Evolutionary conservation across 495 filamentous ascomycete genomes (phyloP).

Genomic region (Aspergillus carlsbadensis): DNA sequence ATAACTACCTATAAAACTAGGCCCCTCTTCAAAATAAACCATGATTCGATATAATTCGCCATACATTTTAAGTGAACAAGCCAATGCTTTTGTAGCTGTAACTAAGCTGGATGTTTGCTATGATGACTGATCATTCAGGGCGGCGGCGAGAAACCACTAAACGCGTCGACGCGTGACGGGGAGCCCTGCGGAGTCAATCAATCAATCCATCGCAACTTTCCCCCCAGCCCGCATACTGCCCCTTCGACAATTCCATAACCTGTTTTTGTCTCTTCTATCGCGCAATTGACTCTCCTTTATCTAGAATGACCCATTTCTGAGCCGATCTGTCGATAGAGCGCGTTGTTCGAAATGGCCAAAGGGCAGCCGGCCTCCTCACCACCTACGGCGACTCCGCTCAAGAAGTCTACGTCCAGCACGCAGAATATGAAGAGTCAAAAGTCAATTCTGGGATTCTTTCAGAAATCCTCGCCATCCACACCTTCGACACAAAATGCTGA

Average conservation of each 20-base stretch:
- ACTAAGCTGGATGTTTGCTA: not conserved
- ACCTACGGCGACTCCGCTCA: constrained; percentile 43
- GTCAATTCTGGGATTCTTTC: constrained; percentile 83
- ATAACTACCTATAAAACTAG: not conserved
- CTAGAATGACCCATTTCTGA: constrained; percentile 3
- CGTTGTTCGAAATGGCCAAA: constrained; percentile 35
- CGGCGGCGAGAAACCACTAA: constrained; percentile 29
- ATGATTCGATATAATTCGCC: not conserved
- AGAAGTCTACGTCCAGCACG: constrained; percentile 45
- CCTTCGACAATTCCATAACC: not conserved
- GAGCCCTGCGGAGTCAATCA: not conserved
- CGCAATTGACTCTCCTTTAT: not conserved
- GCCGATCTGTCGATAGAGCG: not conserved
- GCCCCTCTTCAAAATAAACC: not conserved
- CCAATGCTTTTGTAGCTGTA: no score
- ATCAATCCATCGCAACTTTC: constrained; percentile 17
- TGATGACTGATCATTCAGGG: constrained; percentile 7
- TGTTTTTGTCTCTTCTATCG: not conserved
- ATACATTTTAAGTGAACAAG: no score
- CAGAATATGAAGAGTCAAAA: constrained; percentile 70
- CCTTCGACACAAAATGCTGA: constrained; percentile 34
- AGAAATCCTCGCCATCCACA: constrained; percentile 58
- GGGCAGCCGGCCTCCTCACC: constrained; percentile 36
- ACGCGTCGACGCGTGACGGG: constrained; percentile 45
- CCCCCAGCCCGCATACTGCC: constrained; percentile 15